Conservation (phyloP, 441 rosid genomes). For the Erodium chrysanthum region DNA sequence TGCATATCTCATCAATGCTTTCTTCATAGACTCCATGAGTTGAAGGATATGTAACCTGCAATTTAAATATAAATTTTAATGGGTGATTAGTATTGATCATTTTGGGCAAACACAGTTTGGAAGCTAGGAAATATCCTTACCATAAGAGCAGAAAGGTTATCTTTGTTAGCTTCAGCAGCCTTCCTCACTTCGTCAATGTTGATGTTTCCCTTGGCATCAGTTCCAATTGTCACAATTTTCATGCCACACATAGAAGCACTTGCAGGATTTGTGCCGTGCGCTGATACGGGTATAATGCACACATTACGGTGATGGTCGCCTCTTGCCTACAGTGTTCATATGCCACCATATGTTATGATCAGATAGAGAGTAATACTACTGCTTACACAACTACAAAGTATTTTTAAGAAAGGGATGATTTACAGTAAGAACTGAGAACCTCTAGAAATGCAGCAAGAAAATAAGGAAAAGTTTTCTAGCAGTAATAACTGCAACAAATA, state of each 20-base stretch:
- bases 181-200: conserved; percentile 73
- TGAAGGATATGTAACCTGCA: conserved; percentile 88
- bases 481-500: not conserved
- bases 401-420: not conserved
- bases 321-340: conserved; percentile 52
- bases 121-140: conserved; percentile 22
- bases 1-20: conserved; percentile 86
- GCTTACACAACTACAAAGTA: not conserved
- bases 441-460: not conserved
- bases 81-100: no score
- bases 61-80: not conserved
- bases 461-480: not conserved
- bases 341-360: conserved; percentile 12
- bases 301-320: conserved; percentile 93
- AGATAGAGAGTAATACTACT: conserved; percentile 8
- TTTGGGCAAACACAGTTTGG: not conserved
- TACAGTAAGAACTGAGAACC: not conserved
- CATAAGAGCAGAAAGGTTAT: conserved; percentile 87
- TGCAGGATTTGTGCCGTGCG: conserved; percentile 98
- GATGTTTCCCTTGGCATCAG: conserved; percentile 93
- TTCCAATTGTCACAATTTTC: conserved; percentile 89
- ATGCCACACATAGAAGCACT: conserved; percentile 99
- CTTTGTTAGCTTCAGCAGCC: conserved; percentile 85
- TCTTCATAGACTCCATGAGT: conserved; percentile 95
- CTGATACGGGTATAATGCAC: conserved; percentile 94